A percentile compares a stretch with the other conserved stretches of the same genome.
Conservation (phyloP, 2,329 filamentous ascomycete species). For the Scedosporium dehoogii region DNA sequence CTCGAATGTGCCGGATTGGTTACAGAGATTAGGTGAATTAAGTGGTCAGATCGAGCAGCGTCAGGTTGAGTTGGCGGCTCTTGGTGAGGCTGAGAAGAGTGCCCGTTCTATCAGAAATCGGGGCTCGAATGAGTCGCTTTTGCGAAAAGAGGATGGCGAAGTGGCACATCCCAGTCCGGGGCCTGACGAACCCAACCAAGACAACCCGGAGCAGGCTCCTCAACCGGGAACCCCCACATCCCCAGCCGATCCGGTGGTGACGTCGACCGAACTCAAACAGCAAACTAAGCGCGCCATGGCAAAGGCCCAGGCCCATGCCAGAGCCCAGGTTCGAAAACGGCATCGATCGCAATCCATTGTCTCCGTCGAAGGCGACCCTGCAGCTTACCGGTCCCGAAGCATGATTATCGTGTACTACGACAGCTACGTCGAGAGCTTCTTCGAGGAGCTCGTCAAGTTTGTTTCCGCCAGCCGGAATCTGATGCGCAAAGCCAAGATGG, state of each 20-base stretch:
- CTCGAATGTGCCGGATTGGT: slow-evolving; percentile 50
- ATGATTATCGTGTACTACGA: slow-evolving; percentile 92
- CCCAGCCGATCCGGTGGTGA: slow-evolving; percentile 9
- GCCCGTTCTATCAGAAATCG: slow-evolving; percentile 36
- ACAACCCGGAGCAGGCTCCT: slow-evolving; percentile 8
- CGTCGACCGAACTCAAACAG: slow-evolving; percentile 23
- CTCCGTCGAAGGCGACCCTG: slow-evolving; percentile 34
- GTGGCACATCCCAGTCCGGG: slow-evolving; percentile 7
- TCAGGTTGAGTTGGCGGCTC: slow-evolving; percentile 47
- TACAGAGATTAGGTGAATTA: slow-evolving; percentile 47
- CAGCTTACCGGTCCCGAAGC: slow-evolving; percentile 57
- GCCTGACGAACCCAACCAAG: slow-evolving; percentile 4
- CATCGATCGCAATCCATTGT: slow-evolving; percentile 41
- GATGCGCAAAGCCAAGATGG: slow-evolving; percentile 81
- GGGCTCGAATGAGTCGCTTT: slow-evolving; percentile 44
- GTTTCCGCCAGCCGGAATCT: slow-evolving; percentile 73
- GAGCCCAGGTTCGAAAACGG: slow-evolving; percentile 38
- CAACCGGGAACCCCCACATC: slow-evolving; percentile 6
- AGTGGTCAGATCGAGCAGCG: slow-evolving; percentile 51
- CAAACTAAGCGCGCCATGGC: slow-evolving; percentile 35
- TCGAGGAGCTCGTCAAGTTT: slow-evolving; percentile 74
- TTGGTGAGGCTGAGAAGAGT: slow-evolving; percentile 19
- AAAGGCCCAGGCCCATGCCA: slow-evolving; percentile 33
- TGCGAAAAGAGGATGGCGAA: slow-evolving; percentile 34
- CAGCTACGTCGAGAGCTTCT: slow-evolving; percentile 70